phyloP scores from a whole-genome alignment of 2,329 filamentous ascomycete genomes.

The Cryphonectria parasitica region DNA sequence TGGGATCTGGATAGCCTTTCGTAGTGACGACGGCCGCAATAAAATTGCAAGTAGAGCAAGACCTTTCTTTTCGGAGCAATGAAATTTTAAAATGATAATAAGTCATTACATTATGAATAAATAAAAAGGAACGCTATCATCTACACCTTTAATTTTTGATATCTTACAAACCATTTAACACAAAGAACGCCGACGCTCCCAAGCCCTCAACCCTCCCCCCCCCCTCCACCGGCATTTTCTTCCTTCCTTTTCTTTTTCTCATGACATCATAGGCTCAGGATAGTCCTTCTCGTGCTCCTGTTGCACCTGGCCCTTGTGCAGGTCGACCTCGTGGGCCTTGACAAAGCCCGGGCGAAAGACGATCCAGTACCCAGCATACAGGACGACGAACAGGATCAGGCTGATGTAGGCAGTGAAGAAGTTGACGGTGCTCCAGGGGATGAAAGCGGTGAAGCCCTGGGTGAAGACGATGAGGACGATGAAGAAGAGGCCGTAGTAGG shows the following conservation, averaged over 20 bases:
- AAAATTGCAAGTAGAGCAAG: background rate
- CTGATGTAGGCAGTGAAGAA: conserved; percentile 47
- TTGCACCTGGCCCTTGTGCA: conserved; percentile 31
- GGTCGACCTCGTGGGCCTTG: conserved; percentile 32
- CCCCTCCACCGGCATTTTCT: too few species aligned
- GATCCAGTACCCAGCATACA: conserved; percentile 47
- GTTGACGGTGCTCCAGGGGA: conserved; percentile 44
- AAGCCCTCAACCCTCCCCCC: too few species aligned
- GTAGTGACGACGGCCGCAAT: background rate
- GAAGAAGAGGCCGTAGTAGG: conserved; percentile 48
- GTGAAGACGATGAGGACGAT: conserved; percentile 48
- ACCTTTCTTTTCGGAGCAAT: background rate
- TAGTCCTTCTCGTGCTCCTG: background rate
- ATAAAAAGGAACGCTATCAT: background rate
- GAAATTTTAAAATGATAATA: background rate
- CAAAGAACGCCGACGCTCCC: background rate
- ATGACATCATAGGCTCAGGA: background rate
- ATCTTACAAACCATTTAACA: background rate
- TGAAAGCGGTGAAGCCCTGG: conserved; percentile 49
- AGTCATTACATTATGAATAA: background rate
- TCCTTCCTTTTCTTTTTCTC: background rate
- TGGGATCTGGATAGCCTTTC: too few species aligned
- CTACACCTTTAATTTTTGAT: background rate
- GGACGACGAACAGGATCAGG: conserved; percentile 37
- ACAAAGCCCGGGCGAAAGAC: conserved; percentile 37